Evolutionary conservation across 768 basidiomycete species (phyloP), one percentile per base, ranked within the genome.

Genomic region (Neoboletus magnificus): DNA sequence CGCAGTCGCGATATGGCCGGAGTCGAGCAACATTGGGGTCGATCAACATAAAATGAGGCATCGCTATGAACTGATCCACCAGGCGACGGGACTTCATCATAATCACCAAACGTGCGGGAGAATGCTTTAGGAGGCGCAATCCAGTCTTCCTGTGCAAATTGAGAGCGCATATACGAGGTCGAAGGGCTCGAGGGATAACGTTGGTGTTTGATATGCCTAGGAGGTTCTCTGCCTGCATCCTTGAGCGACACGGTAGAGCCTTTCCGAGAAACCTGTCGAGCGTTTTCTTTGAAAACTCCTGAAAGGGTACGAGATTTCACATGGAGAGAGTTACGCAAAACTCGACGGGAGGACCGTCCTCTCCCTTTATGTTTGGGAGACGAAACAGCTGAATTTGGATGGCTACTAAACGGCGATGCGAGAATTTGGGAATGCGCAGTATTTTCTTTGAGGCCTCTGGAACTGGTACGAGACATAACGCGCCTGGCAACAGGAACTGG

Each of bases 391-490:
- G 81, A 81, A 35, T 63, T 66, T 18, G 79, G 77, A 41, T 75
- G 73, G 42, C 79, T 79, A 48, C 63, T 70, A 60, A 80, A 82
- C 2, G 81, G 79, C 25, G 78, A 81, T 12, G 72, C 76, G 23
- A 80, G 74, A 20, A 44, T 27, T 22, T 55, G 68, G 54, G 66
- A 56, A 36, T 54, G 57, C 23, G 25, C 10, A 20, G 36, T 53
- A 48, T 78, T 79, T 57, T 78, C 76, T 53, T 77, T 78, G 55
- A 76, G 66, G 39, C 68, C 73, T 43, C 70, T 69, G 40, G 78
- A 78, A 36, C 70, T 69, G 42, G 73, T 76, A 56, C 74, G 73
- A 55, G 76, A 73, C 36, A 69, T 47, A 27, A 70, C 61, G 29
- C 70, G 73, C 53, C 67, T 67, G 58, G 64, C 49, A 29, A 64